A percentile compares a stretch with the other conserved stretches of the same genome.
These are phyloP conservation scores for Hymenoscyphus occultus DNA, from an alignment of 2,329 filamentous ascomycete species.

Conservation along the genomic window DNA sequence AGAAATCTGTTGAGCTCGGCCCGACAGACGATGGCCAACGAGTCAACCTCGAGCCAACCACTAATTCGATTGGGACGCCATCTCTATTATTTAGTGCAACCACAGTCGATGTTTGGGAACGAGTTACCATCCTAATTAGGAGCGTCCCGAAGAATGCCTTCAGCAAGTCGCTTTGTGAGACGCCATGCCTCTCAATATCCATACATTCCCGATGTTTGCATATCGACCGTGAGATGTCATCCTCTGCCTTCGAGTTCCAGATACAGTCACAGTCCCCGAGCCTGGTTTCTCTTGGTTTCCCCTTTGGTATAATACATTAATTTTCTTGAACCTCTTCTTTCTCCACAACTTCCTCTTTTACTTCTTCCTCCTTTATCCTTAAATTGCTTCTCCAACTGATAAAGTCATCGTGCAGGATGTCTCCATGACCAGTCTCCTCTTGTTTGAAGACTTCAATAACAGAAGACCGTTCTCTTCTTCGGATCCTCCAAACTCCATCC, in stretches of 20 bases:
- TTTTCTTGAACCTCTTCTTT: background rate
- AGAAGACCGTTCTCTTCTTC: constrained; percentile 58
- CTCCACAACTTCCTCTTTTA: background rate
- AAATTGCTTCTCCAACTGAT: constrained; percentile 60
- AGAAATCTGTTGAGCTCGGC: background rate
- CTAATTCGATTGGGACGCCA: background rate
- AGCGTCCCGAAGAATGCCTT: background rate
- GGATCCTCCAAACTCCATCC: constrained; percentile 77
- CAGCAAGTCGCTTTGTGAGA: background rate
- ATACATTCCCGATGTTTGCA: background rate
- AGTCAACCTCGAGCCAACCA: background rate
- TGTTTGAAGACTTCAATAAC: constrained; percentile 72
- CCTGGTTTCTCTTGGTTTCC: background rate
- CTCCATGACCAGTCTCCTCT: constrained; percentile 70
- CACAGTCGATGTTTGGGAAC: background rate
- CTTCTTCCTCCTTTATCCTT: constrained; percentile 13
- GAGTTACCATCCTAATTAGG: background rate
- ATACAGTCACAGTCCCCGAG: background rate
- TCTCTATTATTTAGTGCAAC: background rate
- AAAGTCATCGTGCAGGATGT: constrained; percentile 75
- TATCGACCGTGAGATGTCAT: constrained; percentile 1
- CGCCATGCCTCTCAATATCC: background rate
- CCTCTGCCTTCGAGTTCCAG: background rate
- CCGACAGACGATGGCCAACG: background rate
- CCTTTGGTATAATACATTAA: background rate